Base-by-base conservation (phyloP, 768 basidiomycete species). In the Pholiota molesta region DNA sequence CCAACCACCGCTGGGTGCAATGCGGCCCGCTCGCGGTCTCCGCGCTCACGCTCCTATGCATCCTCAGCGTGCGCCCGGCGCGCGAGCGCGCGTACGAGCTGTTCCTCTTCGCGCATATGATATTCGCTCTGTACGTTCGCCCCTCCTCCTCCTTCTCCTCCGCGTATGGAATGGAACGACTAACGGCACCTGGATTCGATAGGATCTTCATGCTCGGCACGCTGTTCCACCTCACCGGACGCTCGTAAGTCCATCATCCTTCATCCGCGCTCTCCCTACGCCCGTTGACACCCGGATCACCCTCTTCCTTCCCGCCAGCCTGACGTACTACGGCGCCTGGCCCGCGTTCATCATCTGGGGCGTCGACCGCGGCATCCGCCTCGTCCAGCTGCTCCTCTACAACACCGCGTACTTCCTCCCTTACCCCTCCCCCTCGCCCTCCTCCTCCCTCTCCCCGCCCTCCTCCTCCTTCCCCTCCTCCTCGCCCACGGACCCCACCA, bases 331-430 rank as follows among this genome's bases (percentile, higher is more conserved):
- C 39, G 81, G 77, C 58, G 66, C 85, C 29, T 86, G 81, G 80
- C 83, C 84, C 3, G 72, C 79, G 0, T 77, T 87, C 64, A 57
- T 82, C 55, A 62, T 87, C 62, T 87, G 85, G 86, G 83, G 75
- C 0, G 64, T 87, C 47, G 87, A 89, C 66, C 80, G 84, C 40
- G 60, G 78, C 26, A 63, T 86, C 49, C 83, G 86, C 16, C 10
- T 77, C n/a, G 58, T 75, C 16, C 82, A 86, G 11, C 68, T 85
- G 5, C 64, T 80, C 40, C 56, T 74, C 16, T 77, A 71, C 73
- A 87, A 86, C 65, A 72, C 77, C 66, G 70, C 73, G 21, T 77
- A 81, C 70, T 74, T 79, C 59, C 70, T 69, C 16, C 72, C 72
- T 55, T 44, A 29, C 35, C 10, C 26, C 26, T 26, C 26, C 26